Conservation (phyloP, 108 stramenopile genomes). For the Schizochytrium sp. region DNA sequence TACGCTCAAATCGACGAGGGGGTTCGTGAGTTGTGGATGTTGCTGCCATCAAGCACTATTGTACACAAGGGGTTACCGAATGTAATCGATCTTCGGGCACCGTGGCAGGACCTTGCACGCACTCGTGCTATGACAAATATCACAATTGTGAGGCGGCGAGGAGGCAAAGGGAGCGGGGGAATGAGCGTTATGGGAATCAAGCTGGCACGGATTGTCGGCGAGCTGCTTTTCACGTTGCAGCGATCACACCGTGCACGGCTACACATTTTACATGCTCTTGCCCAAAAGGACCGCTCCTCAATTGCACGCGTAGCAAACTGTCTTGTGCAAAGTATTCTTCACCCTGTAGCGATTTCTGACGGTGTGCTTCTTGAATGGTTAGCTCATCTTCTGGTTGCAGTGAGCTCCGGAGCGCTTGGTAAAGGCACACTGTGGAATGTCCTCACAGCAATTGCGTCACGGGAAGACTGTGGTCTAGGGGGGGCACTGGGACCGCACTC, state of each 20-base stretch:
- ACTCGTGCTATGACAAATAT: neutral
- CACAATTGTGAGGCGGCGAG: neutral
- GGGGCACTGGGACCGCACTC: neutral
- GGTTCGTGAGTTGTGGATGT: neutral
- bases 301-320: neutral
- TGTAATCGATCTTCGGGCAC: neutral
- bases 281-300: neutral
- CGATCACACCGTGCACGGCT: conserved; percentile 13
- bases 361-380: neutral
- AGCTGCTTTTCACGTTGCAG: conserved; percentile 25
- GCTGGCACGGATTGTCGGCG: neutral
- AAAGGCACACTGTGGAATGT: neutral
- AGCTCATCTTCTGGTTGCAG: neutral
- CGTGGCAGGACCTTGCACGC: conserved; percentile 10
- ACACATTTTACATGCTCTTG: neutral
- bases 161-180: neutral
- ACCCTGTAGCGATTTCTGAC: conserved; percentile 3
- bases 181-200: neutral
- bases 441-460: neutral
- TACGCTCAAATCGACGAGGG: neutral
- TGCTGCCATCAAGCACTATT: neutral
- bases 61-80: neutral
- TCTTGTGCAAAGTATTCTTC: conserved; percentile 6
- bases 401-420: neutral
- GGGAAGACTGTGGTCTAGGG: conserved; percentile 19